Percentiles rank a stretch among this genome's conserved stretches.
These are phyloP conservation scores for Amanita phalloides DNA, from an alignment of 768 basidiomycete species.

Conservation along the genomic window DNA sequence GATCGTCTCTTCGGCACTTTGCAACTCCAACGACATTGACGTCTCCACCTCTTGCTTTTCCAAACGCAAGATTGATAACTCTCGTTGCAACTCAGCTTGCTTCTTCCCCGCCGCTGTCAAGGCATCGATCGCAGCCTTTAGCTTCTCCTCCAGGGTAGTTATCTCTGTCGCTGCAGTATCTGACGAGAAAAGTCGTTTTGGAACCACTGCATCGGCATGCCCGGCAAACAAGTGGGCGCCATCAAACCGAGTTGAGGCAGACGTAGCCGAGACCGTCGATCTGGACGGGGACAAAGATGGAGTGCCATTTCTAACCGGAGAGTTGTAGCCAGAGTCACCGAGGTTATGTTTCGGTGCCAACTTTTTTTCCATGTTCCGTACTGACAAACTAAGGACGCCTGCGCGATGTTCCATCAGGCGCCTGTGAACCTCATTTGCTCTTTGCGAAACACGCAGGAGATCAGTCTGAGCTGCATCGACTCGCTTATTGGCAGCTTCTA, in stretches of 20 bases:
- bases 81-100: conserved; percentile 50
- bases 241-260: conserved; percentile 55
- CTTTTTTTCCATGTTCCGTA: conserved; percentile 58
- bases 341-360: conserved; percentile 18
- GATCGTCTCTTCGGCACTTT: conserved; percentile 57
- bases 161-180: conserved; percentile 35
- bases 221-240: conserved; percentile 83
- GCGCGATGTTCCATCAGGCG: conserved; percentile 75
- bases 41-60: conserved; percentile 68
- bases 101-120: conserved; percentile 48
- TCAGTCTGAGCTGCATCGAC: conserved; percentile 65
- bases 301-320: conserved; percentile 40
- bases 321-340: conserved; percentile 44
- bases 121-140: conserved; percentile 50
- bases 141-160: conserved; percentile 47
- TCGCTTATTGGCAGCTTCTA: conserved; percentile 63
- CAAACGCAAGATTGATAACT: conserved; percentile 46
- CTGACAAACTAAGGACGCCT: conserved; percentile 64
- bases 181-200: conserved; percentile 30
- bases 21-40: conserved; percentile 52
- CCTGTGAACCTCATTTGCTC: conserved; percentile 49
- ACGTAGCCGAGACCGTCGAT: conserved; percentile 28
- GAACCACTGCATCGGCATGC: conserved; percentile 57
- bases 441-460: conserved; percentile 55
- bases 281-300: conserved; percentile 26